Evolutionary conservation across 2,329 filamentous ascomycete genomes (phyloP), one percentile per base, ranked within the genome.

Genomic region (Aspergillus eucalypticola): DNA sequence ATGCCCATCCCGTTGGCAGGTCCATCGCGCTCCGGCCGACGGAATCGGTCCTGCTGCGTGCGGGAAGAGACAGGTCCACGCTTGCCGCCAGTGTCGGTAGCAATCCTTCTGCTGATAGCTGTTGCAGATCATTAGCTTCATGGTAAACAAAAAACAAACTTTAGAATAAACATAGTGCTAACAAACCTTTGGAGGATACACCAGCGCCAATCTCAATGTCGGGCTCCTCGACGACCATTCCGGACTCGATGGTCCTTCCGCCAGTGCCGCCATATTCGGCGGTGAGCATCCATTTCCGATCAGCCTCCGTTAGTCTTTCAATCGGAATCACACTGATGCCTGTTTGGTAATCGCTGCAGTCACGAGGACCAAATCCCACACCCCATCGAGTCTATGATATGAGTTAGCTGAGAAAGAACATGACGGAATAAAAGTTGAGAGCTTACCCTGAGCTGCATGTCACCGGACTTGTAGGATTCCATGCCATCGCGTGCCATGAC

Each of bases 161-260:
- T 11, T 8, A 21, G 27, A 17, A n/a, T 8, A 15, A 8, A 29
- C n/a, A 10, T 11, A 10, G 25, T 10, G 25, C 25, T 15, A 50
- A 62, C 73, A 51, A 74, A 82, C 82, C 92, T 82, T 99, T 99
- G 46, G 92, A 97, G 17, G 93, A 97, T 13, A 99, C 96, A 58
- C 95, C 95, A 17, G 94, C 93, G 56, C 95, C 95, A 60, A 99
- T 99, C 77, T 99, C 95, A 69, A 99, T 99, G 73, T 99, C 95
- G 3, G 95, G 95, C 78, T 99, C 95, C 75, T 99, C 95, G 25
- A 99, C 90, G 6, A 93, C 90, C 79, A 99, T 86, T 44, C 93
- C 92, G 13, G 86, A 82, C 71, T 92, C 89, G 62, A 99, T 91
- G 2, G 87, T 80, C 59, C 86, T 85, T 58, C 94, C 95, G 59